phyloP scores from a whole-genome alignment of 2,329 filamentous ascomycete genomes.

The Aspergillus jensenii region DNA sequence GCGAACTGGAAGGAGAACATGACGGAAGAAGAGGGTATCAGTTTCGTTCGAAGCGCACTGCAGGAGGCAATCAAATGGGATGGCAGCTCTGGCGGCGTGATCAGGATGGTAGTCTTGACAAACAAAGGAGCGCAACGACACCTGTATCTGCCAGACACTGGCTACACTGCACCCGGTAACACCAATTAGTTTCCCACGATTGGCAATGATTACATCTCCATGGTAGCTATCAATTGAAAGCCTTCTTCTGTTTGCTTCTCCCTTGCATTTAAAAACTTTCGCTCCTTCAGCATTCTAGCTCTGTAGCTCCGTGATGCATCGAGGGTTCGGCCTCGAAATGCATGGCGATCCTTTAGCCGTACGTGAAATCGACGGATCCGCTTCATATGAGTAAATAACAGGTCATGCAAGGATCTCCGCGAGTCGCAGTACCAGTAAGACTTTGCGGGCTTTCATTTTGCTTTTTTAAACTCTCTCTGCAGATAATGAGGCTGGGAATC shows the following conservation, averaged over 20 bases:
- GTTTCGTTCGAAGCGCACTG: conserved; percentile 89
- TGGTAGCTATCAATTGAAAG: conserved; percentile 13
- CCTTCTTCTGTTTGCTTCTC: background rate
- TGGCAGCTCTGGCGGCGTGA: conserved; percentile 96
- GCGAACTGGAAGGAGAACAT: conserved; percentile 94
- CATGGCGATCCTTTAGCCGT: background rate
- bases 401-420: conserved; percentile 1
- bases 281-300: background rate
- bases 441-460: background rate
- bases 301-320: background rate
- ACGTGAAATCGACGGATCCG: background rate
- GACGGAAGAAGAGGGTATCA: conserved; percentile 85
- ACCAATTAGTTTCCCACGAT: conserved; percentile 23
- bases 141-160: conserved; percentile 90
- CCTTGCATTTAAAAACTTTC: background rate
- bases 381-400: conserved; percentile 1
- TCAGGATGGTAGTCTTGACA: conserved; percentile 95
- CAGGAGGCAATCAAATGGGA: conserved; percentile 99
- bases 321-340: background rate
- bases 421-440: background rate
- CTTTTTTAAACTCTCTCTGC: background rate
- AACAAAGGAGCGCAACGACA: conserved; percentile 86
- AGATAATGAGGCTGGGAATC: background rate
- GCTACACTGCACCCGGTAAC: conserved; percentile 73
- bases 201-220: conserved; percentile 15